A percentile compares a stretch with the other conserved stretches of the same genome.
Conservation (phyloP, 2,329 filamentous ascomycete species). For the Calonectria fujianensis region DNA sequence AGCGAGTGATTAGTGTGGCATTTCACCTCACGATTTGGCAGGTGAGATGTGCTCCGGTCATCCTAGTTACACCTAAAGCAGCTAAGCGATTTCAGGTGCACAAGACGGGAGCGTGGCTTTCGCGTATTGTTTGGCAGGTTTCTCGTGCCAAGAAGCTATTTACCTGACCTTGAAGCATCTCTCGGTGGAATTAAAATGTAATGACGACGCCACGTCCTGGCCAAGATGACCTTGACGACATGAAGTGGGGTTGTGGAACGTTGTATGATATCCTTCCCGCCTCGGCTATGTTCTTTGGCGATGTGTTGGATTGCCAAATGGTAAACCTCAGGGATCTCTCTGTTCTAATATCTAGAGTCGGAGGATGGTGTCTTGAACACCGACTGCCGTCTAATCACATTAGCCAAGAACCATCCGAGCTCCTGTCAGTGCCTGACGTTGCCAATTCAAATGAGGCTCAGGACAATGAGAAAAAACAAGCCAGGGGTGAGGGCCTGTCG, state of each 20-base stretch:
- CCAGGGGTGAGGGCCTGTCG: conserved; percentile 10
- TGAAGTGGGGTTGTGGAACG: conserved; percentile 31
- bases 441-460: conserved; percentile 32
- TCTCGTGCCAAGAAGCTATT: neutral
- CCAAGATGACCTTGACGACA: conserved; percentile 23
- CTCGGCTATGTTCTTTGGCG: neutral
- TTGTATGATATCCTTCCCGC: conserved; percentile 20
- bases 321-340: conserved; percentile 10
- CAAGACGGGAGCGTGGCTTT: neutral
- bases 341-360: conserved; percentile 4
- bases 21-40: neutral
- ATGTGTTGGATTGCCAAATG: neutral
- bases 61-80: neutral
- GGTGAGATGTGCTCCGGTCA: no score
- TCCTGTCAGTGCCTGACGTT: conserved; percentile 10
- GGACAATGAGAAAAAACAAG: conserved; percentile 12
- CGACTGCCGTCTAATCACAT: conserved; percentile 8
- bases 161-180: neutral
- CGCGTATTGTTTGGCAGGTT: no score
- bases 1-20: neutral
- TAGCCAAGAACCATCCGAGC: conserved; percentile 25
- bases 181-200: conserved; percentile 28
- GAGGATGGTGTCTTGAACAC: conserved; percentile 23
- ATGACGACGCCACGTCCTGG: conserved; percentile 18
- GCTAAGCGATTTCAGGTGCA: neutral